phyloP scores from a whole-genome alignment of 345 rosid genomes.

The Erucastrum elatum region DNA sequence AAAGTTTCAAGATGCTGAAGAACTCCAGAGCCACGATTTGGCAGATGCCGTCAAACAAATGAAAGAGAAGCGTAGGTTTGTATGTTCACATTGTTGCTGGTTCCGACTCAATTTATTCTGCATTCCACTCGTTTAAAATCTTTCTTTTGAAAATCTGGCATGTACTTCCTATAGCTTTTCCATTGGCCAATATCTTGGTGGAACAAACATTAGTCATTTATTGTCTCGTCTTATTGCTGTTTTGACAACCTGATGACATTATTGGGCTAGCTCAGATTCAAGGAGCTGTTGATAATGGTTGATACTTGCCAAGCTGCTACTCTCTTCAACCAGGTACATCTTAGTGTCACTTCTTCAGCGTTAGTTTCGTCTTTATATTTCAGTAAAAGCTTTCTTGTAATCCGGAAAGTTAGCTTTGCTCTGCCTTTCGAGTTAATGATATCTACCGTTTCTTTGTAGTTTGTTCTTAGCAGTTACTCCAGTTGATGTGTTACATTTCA shows the following conservation, averaged over 20 bases:
- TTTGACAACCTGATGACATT: conserved; percentile 27
- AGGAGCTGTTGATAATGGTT: conserved; percentile 97
- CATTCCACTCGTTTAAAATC: too few relatives aligned
- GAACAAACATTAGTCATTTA: neutral
- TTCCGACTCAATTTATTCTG: too few relatives aligned
- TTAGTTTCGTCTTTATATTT: conserved; percentile 13
- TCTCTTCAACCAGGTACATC: conserved; percentile 83
- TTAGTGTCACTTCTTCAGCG: conserved; percentile 34
- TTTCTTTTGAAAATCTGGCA: too few relatives aligned
- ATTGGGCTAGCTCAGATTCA: conserved; percentile 59
- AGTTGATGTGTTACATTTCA: too few relatives aligned
- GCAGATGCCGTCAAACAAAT: conserved; percentile 99
- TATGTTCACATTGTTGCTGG: neutral
- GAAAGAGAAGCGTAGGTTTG: conserved; percentile 92
- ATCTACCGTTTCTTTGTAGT: too few relatives aligned
- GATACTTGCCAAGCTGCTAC: conserved; percentile 99
- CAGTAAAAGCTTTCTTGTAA: too few relatives aligned
- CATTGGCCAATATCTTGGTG: too few relatives aligned
- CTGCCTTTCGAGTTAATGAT: too few relatives aligned
- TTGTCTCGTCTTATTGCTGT: conserved; percentile 5
- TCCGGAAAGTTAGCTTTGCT: too few relatives aligned
- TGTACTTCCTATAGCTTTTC: too few relatives aligned
- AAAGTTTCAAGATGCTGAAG: conserved; percentile 95
- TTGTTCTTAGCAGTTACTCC: too few relatives aligned
- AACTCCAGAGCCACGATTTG: conserved; percentile 98